A percentile compares a stretch with the other conserved stretches of the same genome.
phyloP scores from a whole-genome alignment of 202 grass and related monocot species.

The Saccharum hybrid region DNA sequence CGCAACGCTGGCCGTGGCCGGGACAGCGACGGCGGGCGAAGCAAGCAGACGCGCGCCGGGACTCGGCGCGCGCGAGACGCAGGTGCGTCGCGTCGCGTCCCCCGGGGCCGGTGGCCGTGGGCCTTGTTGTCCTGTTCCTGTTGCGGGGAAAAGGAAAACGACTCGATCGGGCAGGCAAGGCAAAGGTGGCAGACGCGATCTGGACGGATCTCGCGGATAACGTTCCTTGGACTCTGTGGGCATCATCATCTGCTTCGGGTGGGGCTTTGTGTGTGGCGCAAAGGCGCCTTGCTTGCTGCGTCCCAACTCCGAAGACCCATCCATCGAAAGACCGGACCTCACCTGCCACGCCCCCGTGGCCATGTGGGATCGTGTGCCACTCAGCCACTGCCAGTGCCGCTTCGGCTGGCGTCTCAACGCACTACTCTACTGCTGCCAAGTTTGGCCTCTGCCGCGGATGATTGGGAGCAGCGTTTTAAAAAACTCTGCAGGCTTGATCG shows the following conservation, averaged over 20 bases:
- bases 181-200: slow-evolving; percentile 6
- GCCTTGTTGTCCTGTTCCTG: not conserved
- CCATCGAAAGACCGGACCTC: not conserved
- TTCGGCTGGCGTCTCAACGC: not conserved
- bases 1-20: not conserved
- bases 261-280: not conserved
- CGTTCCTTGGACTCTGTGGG: not conserved
- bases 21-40: slow-evolving; percentile 1
- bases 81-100: not conserved
- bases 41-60: not conserved
- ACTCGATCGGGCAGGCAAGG: not conserved
- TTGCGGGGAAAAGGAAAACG: slow-evolving; percentile 8
- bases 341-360: not conserved
- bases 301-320: not conserved
- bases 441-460: slow-evolving; percentile 14
- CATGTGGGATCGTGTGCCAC: slow-evolving; percentile 30
- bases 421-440: not conserved
- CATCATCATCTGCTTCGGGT: not conserved
- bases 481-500: not conserved
- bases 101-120: not conserved
- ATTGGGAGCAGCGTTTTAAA: slow-evolving; percentile 18
- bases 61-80: not conserved
- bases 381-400: not conserved
- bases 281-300: not conserved
- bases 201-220: slow-evolving; percentile 18